Base-by-base conservation (phyloP, 2,329 filamentous ascomycete species). In the Penicillium italicum region DNA sequence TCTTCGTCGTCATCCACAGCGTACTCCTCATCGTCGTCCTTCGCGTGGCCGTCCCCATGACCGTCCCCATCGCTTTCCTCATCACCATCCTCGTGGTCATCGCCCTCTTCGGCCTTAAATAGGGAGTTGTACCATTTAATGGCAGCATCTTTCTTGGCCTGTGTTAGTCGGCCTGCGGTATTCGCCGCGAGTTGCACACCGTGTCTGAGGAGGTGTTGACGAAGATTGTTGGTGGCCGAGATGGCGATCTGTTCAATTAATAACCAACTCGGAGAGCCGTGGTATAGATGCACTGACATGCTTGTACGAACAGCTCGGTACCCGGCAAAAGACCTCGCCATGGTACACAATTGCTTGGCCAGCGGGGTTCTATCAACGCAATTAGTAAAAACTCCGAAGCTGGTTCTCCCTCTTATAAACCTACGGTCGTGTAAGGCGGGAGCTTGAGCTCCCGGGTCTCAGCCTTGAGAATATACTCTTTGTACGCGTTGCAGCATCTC, bases 21-120 rank as follows among this genome's bases (percentile, higher is more conserved):
- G 10, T 24, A 16, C 4, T 40, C 20, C 12, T 18, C n/a, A 4
- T 43, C 26, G 1, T 9, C n/a, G 2, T 43, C 6, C 12, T 30
- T n/a, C 4, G 3, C 26, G 8, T 12, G 3, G 4, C 12, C 11
- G 0, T 16, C 12, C 4, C 4, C 20, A 12, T 40, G 7, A 8
- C 8, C 22, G 2, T 41, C 22, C 8, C 16, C 38, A 4, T 16
- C 38, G 5, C 16, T 5, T 2, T 41, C 8, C 3, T 10, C 11
- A 9, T 3, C n/a, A n/a, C 30, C 12, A 11, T 41, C 9, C 14
- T 44, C 11, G 3, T 30, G 9, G 1, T 20, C 11, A 3, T 20
- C n/a, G 7, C 20, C 8, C n/a, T 43, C n/a, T 44, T 44, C 28
- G 8, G 18, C 26, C 26, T 31, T 11, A 5, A 16, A 18, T 6